phyloP scores from a whole-genome alignment of 2,329 filamentous ascomycete genomes.

The Colletotrichum godetiae region DNA sequence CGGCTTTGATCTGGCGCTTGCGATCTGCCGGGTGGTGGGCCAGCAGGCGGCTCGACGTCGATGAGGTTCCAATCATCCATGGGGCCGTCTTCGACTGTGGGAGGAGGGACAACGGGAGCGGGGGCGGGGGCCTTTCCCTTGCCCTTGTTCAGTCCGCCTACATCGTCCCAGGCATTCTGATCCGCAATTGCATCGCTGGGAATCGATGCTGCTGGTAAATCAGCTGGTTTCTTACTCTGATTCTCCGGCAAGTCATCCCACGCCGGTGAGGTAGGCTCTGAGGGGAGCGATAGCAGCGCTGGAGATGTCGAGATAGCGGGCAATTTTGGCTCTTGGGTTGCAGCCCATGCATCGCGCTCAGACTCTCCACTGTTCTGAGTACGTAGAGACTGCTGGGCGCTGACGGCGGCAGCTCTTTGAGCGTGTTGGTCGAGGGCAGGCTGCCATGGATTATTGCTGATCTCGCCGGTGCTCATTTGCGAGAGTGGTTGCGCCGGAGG shows the following conservation, averaged over 20 bases:
- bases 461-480: conserved; percentile 54
- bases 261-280: conserved; percentile 48
- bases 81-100: conserved; percentile 36
- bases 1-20: background rate
- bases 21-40: background rate
- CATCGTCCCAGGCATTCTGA: conserved; percentile 62
- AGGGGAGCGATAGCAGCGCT: conserved; percentile 46
- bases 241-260: conserved; percentile 51
- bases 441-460: conserved; percentile 58
- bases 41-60: conserved; percentile 24
- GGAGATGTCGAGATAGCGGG: conserved; percentile 36
- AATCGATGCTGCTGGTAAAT: conserved; percentile 38
- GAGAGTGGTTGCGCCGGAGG: conserved; percentile 51
- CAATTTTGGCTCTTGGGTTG: conserved; percentile 29
- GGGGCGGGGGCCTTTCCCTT: conserved; percentile 50
- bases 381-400: conserved; percentile 14
- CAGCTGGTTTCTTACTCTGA: conserved; percentile 37
- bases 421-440: conserved; percentile 43
- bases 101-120: conserved; percentile 36
- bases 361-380: conserved; percentile 18
- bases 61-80: conserved; percentile 63
- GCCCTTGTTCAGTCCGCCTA: conserved; percentile 52
- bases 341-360: conserved; percentile 47
- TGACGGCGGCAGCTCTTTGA: background rate
- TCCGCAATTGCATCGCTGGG: conserved; percentile 52